Percentiles rank a stretch among this genome's conserved stretches.
Evolutionary conservation across 768 basidiomycete genomes (phyloP).

Genomic region (Cubamyces sp.): DNA sequence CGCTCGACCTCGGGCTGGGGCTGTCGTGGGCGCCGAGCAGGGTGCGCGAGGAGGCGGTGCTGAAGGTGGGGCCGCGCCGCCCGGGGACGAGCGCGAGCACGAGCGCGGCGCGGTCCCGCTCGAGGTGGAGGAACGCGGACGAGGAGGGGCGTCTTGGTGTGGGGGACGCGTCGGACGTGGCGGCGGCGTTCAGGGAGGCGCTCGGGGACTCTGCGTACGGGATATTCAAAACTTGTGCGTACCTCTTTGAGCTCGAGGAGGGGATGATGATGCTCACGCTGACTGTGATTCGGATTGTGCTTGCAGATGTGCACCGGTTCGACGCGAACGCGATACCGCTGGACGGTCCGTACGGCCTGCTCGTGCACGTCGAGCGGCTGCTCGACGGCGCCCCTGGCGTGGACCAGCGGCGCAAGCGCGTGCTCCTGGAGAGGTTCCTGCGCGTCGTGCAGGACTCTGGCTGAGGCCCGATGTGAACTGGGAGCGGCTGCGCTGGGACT

Average conservation of each 20-base stretch:
- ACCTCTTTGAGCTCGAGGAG: too few relatives aligned
- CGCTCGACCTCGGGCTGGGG: slow-evolving; percentile 70
- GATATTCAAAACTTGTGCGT: slow-evolving; percentile 62
- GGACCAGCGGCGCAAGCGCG: slow-evolving; percentile 49
- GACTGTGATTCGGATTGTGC: neutral
- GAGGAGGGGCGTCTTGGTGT: slow-evolving; percentile 36
- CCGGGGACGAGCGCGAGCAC: slow-evolving; percentile 21
- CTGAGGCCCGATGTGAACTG: slow-evolving; percentile 27
- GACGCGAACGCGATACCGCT: slow-evolving; percentile 77
- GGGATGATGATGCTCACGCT: slow-evolving; percentile 16
- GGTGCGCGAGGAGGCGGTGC: slow-evolving; percentile 66
- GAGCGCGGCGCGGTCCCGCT: slow-evolving; percentile 17
- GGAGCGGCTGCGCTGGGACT: slow-evolving; percentile 5
- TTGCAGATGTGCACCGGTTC: slow-evolving; percentile 70
- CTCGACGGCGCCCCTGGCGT: slow-evolving; percentile 52
- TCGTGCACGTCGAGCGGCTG: slow-evolving; percentile 64
- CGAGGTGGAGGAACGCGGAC: slow-evolving; percentile 32
- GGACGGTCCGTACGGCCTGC: slow-evolving; percentile 72
- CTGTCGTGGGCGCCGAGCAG: slow-evolving; percentile 74
- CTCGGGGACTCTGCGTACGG: slow-evolving; percentile 42
- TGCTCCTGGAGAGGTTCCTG: slow-evolving; percentile 62
- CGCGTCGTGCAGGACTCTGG: slow-evolving; percentile 49
- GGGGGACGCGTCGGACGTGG: slow-evolving; percentile 39
- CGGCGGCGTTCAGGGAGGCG: slow-evolving; percentile 42
- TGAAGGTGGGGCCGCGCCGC: slow-evolving; percentile 34